Conservation (phyloP, 2,329 filamentous ascomycete genomes). For the Stagonosporopsis chrysanthemi region DNA sequence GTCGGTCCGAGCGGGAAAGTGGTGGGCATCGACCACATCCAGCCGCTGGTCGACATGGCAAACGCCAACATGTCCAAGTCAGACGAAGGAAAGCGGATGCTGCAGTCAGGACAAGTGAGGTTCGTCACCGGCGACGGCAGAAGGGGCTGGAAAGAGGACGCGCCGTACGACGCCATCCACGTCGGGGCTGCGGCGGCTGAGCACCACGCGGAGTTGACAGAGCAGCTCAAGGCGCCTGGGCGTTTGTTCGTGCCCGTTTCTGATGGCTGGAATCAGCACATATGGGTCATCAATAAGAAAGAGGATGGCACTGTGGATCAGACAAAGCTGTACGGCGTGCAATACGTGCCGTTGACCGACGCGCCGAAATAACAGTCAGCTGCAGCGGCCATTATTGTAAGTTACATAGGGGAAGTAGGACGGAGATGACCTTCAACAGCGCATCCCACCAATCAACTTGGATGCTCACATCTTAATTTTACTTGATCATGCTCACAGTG, state of each 20-base stretch:
- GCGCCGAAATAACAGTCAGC: conserved; percentile 55
- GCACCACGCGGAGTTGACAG: conserved; percentile 74
- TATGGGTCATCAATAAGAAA: conserved; percentile 79
- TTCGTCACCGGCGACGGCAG: conserved; percentile 76
- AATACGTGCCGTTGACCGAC: conserved; percentile 81
- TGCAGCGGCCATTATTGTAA: not conserved
- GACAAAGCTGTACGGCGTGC: conserved; percentile 70
- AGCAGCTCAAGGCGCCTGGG: conserved; percentile 81
- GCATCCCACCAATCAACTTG: conserved; percentile 6
- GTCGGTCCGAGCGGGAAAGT: conserved; percentile 60
- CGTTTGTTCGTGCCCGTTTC: conserved; percentile 81
- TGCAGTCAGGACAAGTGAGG: conserved; percentile 69
- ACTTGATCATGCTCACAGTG: too few relatives aligned
- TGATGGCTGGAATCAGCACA: conserved; percentile 64
- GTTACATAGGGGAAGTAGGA: not conserved
- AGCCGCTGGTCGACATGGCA: conserved; percentile 54
- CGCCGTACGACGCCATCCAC: conserved; percentile 89
- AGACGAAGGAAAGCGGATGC: conserved; percentile 58
- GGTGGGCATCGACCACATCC: conserved; percentile 60
- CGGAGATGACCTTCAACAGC: conserved; percentile 6
- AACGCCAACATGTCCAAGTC: conserved; percentile 55
- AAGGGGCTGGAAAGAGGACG: conserved; percentile 55
- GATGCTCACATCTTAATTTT: not conserved
- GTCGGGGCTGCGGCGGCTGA: conserved; percentile 85
- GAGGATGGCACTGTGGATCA: conserved; percentile 64